phyloP scores from a whole-genome alignment of 306 rosid genomes.

The Sphenostylis stenocarpa region DNA sequence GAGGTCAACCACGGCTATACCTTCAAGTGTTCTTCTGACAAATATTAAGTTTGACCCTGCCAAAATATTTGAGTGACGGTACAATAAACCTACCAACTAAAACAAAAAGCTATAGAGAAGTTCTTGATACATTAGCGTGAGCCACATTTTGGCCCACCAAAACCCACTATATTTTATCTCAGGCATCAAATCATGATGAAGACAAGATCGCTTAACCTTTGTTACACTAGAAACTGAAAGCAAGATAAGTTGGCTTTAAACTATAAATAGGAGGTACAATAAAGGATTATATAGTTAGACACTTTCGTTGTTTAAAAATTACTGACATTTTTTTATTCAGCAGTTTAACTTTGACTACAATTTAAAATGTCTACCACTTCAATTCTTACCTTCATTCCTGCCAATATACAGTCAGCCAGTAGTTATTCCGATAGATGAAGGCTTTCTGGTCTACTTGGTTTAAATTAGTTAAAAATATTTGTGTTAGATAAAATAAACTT shows the following conservation, averaged over 20 bases:
- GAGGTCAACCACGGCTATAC: slow-evolving; percentile 34
- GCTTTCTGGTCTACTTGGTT: background rate
- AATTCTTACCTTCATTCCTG: background rate
- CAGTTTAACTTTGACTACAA: background rate
- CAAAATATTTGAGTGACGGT: background rate
- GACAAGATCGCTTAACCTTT: background rate
- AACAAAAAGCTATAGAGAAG: background rate
- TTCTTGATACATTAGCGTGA: background rate
- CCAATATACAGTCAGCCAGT: background rate
- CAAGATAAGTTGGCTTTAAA: background rate
- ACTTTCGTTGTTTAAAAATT: background rate
- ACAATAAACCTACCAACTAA: background rate
- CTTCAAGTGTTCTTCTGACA: slow-evolving; percentile 1
- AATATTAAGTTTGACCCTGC: slow-evolving; percentile 14
- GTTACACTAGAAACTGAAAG: background rate
- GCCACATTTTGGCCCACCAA: background rate
- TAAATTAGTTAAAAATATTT: background rate
- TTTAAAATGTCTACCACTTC: background rate
- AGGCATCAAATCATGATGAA: background rate
- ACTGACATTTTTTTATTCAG: background rate
- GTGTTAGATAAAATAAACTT: too few species aligned
- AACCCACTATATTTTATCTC: background rate
- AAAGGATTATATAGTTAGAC: background rate
- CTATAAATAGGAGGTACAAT: background rate
- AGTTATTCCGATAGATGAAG: background rate